phyloP scores from a whole-genome alignment of 768 basidiomycete genomes.

The Boletellus sp. region DNA sequence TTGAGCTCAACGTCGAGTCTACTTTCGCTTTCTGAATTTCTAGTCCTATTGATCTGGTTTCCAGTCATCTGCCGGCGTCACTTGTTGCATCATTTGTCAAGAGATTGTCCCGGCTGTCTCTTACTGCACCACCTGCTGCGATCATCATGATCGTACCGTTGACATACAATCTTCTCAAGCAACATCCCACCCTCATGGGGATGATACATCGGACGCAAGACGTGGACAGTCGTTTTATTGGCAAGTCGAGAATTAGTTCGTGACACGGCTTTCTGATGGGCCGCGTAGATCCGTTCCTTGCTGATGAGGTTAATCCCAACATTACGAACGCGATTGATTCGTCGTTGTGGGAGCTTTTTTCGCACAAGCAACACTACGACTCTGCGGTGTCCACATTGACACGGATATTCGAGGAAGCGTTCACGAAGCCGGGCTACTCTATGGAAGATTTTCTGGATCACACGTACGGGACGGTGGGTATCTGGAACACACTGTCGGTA shows the following conservation, averaged over 20 bases:
- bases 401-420: slow-evolving; percentile 83
- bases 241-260: slow-evolving; percentile 21
- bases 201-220: slow-evolving; percentile 77
- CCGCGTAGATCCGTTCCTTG: slow-evolving; percentile 64
- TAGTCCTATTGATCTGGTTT: slow-evolving; percentile 3
- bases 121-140: slow-evolving; percentile 84
- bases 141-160: slow-evolving; percentile 90
- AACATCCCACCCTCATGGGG: slow-evolving; percentile 85
- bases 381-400: slow-evolving; percentile 81
- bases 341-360: slow-evolving; percentile 88
- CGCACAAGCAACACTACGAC: slow-evolving; percentile 81
- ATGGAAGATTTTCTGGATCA: slow-evolving; percentile 98
- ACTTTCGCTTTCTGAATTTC: background rate
- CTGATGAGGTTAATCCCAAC: slow-evolving; percentile 66
- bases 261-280: slow-evolving; percentile 2
- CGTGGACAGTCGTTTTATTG: slow-evolving; percentile 32
- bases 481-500: background rate
- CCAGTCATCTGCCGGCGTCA: slow-evolving; percentile 80
- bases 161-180: slow-evolving; percentile 90
- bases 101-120: slow-evolving; percentile 77
- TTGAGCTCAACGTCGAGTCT: slow-evolving; percentile 80
- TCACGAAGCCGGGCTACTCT: slow-evolving; percentile 87
- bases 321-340: slow-evolving; percentile 78
- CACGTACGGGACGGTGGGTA: slow-evolving; percentile 74
- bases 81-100: slow-evolving; percentile 96